Conservation (phyloP, 2,329 filamentous ascomycete genomes). For the Fusarium buxicola region DNA sequence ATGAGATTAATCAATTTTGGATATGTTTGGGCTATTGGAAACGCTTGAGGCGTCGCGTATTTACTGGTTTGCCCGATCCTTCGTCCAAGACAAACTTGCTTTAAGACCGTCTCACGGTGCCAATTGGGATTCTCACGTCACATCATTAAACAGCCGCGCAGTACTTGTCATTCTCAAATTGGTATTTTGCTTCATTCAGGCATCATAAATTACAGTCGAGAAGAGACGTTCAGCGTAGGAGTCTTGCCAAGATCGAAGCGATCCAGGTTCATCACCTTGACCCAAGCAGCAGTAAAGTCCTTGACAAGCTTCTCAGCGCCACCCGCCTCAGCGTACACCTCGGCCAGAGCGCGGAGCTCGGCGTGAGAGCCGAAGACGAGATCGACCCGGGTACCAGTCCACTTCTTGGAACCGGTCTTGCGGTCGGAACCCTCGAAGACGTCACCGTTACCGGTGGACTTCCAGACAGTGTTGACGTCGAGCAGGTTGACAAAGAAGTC, state of each 20-base stretch:
- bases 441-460: constrained; percentile 59
- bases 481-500: constrained; percentile 87
- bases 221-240: constrained; percentile 23
- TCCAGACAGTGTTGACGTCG: constrained; percentile 75
- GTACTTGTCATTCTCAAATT: constrained; percentile 29
- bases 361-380: constrained; percentile 78
- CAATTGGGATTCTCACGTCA: too few relatives aligned
- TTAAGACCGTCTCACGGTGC: too few relatives aligned
- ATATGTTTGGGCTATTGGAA: too few relatives aligned
- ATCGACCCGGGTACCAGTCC: constrained; percentile 75
- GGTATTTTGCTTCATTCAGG: constrained; percentile 41
- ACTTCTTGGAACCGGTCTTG: constrained; percentile 75
- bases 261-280: constrained; percentile 80
- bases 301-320: constrained; percentile 72
- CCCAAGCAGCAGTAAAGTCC: constrained; percentile 79
- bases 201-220: constrained; percentile 40
- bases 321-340: constrained; percentile 74
- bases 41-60: too few relatives aligned
- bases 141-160: not conserved
- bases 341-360: constrained; percentile 76
- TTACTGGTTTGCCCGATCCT: too few relatives aligned
- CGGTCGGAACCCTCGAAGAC: constrained; percentile 73
- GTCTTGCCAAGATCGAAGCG: constrained; percentile 66
- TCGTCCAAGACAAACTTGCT: too few relatives aligned
- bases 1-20: too few relatives aligned